These are phyloP conservation scores for Rhododendron vialii DNA, from an alignment of 148 eudicot species.

Conservation along the genomic window DNA sequence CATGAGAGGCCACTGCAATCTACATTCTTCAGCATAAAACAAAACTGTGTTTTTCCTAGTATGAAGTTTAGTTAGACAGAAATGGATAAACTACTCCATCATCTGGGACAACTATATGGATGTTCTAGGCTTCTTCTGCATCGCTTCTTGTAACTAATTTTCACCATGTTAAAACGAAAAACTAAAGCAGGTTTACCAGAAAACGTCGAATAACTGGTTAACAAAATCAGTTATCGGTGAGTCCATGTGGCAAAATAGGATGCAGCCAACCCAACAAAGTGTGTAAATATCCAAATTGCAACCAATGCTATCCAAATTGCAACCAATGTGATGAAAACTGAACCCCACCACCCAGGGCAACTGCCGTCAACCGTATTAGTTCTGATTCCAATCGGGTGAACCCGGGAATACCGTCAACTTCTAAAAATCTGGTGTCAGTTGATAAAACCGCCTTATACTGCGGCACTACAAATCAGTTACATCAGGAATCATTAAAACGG, in stretches of 20 bases:
- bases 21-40: not conserved
- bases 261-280: not conserved
- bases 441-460: not conserved
- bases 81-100: not conserved
- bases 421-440: not conserved
- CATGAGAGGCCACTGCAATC: not conserved
- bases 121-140: not conserved
- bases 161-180: not conserved
- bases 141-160: not conserved
- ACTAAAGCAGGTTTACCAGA: not conserved
- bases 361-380: not conserved
- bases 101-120: not conserved
- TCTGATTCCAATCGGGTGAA: not conserved
- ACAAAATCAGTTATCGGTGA: not conserved
- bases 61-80: not conserved
- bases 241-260: not conserved
- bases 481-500: not conserved
- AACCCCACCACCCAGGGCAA: not conserved
- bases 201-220: not conserved
- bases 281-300: not conserved
- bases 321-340: not conserved
- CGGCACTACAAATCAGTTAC: not conserved
- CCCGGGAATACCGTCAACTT: not conserved
- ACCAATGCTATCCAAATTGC: not conserved
- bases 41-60: not conserved